phyloP scores from a whole-genome alignment of 2,329 filamentous ascomycete genomes.

The Colletotrichum sp. region DNA sequence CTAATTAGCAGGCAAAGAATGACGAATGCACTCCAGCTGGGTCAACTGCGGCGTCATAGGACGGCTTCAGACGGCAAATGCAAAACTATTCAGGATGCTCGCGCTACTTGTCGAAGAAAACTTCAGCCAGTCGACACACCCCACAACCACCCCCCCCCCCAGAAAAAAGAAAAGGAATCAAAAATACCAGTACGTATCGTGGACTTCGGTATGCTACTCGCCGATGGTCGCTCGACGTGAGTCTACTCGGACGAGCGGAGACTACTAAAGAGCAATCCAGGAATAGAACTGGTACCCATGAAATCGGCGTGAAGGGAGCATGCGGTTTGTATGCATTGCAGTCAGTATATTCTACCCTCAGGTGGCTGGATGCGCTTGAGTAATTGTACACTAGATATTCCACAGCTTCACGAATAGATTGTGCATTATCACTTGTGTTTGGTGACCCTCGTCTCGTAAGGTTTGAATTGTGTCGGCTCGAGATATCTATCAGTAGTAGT shows the following conservation, averaged over 20 bases:
- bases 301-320: neutral
- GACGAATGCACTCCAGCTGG: neutral
- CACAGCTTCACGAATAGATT: neutral
- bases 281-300: neutral
- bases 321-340: neutral
- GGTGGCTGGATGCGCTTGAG: neutral
- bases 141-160: neutral
- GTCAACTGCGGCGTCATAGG: neutral
- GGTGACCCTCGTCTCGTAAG: neutral
- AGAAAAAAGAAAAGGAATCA: neutral
- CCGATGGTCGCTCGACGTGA: neutral
- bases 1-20: slow-evolving; percentile 1
- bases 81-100: neutral
- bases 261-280: slow-evolving; percentile 19
- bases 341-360: neutral
- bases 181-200: slow-evolving; percentile 4
- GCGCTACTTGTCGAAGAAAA: neutral
- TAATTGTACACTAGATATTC: slow-evolving; percentile 5
- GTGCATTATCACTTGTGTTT: neutral
- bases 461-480: neutral
- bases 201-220: slow-evolving; percentile 6
- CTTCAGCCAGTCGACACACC: neutral
- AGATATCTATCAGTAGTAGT: neutral
- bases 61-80: neutral
- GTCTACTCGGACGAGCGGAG: neutral